phyloP scores from a whole-genome alignment of 192 early-diverging fungal genomes.

The Coemansia sp. region DNA sequence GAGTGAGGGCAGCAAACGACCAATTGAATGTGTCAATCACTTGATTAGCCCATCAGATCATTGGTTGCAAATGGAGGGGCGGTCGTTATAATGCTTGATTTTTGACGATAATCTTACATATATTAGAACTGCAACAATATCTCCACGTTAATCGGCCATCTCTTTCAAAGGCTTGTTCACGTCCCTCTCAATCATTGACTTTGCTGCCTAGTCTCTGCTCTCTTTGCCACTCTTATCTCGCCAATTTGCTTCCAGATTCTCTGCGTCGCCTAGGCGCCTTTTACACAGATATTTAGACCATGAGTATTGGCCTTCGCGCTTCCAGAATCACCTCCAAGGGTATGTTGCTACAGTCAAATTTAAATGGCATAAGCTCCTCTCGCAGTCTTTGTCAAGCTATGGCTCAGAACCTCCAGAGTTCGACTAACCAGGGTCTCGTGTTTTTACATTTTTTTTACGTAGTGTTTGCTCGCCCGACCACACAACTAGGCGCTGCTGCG shows the following conservation, averaged over 20 bases:
- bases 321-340: conserved; percentile 22
- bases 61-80: no score
- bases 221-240: neutral
- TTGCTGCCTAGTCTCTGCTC: no score
- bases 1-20: no score
- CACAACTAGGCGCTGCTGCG: neutral
- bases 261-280: neutral
- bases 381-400: neutral
- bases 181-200: no score
- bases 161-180: no score
- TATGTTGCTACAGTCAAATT: conserved; percentile 11
- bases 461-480: conserved; percentile 25
- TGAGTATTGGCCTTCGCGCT: conserved; percentile 32
- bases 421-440: neutral
- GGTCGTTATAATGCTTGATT: no score
- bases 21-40: no score
- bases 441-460: neutral
- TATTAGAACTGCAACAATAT: no score
- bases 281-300: neutral
- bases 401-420: neutral
- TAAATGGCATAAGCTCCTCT: neutral
- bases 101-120: no score
- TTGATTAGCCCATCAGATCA: no score
- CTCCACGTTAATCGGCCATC: no score
- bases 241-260: neutral